A percentile compares a stretch with the other conserved stretches of the same genome.
These are phyloP conservation scores for Quercus berberidifolia DNA, from an alignment of 306 rosid genomes.

Conservation along the genomic window DNA sequence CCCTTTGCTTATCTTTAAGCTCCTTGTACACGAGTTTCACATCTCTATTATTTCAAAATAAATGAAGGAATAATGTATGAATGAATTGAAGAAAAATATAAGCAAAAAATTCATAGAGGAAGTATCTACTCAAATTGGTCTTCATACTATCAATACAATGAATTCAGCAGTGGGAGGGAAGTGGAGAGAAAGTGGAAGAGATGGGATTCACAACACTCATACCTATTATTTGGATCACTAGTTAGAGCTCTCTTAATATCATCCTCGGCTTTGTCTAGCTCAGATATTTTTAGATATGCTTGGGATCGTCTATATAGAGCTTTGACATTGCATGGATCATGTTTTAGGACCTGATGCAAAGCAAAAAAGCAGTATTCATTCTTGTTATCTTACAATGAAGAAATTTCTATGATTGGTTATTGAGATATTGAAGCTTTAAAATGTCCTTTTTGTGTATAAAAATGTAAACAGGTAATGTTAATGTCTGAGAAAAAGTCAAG, in stretches of 20 bases:
- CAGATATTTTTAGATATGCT: conserved; percentile 49
- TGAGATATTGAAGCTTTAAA: neutral
- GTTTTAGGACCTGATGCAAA: conserved; percentile 42
- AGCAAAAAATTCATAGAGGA: neutral
- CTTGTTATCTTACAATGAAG: neutral
- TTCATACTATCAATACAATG: no score
- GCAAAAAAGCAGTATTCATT: neutral
- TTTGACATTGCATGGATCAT: conserved; percentile 51
- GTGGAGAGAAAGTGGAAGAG: neutral
- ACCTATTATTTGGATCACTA: conserved; percentile 68
- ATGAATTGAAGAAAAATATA: neutral
- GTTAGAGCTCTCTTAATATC: conserved; percentile 49
- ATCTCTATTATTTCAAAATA: conserved; percentile 39
- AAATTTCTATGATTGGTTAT: neutral
- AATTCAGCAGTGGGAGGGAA: no score
- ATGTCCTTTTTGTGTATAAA: neutral
- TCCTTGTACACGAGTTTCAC: conserved; percentile 48
- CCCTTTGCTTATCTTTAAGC: conserved; percentile 51
- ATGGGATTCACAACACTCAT: neutral
- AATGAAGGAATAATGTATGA: neutral
- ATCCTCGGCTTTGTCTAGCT: conserved; percentile 58
- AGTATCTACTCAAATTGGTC: no score
- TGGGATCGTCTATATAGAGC: conserved; percentile 73
- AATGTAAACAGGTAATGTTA: neutral
- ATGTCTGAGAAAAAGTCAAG: no score